Evolutionary conservation across 768 basidiomycete species (phyloP), one percentile per base, ranked within the genome.

Genomic region (Butyriboletus loyo): DNA sequence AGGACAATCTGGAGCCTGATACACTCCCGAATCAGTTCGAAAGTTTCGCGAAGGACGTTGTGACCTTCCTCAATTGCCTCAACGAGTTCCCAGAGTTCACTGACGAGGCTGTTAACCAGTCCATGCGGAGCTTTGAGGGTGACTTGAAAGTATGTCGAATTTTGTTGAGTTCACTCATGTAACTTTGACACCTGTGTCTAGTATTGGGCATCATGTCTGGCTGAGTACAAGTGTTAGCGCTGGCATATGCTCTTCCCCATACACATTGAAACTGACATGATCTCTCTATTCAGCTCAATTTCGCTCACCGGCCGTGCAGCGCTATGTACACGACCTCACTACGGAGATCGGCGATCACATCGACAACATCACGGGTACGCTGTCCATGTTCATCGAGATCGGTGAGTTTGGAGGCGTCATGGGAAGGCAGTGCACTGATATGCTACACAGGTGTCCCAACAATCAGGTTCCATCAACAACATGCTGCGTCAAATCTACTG

Each of bases 1-100:
- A 72, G 45, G 75, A 73, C 46, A 71, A 74, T 42, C 56, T 80
- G 9, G 79, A 81, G 39, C 72, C 74, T 1, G 81, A 82, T 44
- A 72, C 72, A 27, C 74, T 82, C 56, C 78, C 78, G 0, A 45
- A 61, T 15, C 77, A 81, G 63, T 66, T 81, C 34, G 69, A 72
- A 50, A 67, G 67, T 13, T 74, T 82, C 44, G 77, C 80, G 3
- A 66, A 62, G 45, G 81, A 82, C 36, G 73, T 82, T 1, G 74
- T 72, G n/a, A 77, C 76, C 0, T 81, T 81, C 50, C 63, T 82
- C 34, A 74, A 78, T 19, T 78, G 78, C 53, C 65, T 81, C 45
- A 80, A 81, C 38, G 81, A 81, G 45, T 82, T 81, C 39, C 80
- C 80, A 1, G 80, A 82, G 61, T 82, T 80, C 46, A 76, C 71